Evolutionary conservation across 2,329 filamentous ascomycete species (phyloP), one percentile per base, ranked within the genome.

Genomic region (Magnaporthiopsis poae): DNA sequence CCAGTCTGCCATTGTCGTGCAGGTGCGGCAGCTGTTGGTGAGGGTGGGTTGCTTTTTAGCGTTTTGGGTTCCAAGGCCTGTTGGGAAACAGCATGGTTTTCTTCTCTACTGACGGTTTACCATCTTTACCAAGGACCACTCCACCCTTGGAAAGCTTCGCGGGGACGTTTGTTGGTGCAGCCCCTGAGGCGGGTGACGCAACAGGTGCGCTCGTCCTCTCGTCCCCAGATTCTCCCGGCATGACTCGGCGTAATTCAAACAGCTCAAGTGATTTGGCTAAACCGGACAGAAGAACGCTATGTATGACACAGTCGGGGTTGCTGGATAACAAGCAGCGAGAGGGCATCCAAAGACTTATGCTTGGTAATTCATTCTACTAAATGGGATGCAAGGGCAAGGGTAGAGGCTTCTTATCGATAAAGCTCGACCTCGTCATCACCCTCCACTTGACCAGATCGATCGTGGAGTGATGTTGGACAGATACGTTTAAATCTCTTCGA

Each of bases 61-160:
- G 4, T 36, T 13, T 36, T 4, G 60, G 8, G 60, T 2, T 27
- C 8, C 12, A 18, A 25, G 13, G 60, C 13, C 7, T 33, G 12
- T 62, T 25, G 21, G 36, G 11, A 27, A 25, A 46, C 21, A 35
- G 1, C 11, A 7, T n/a, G 21, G n/a, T n/a, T 21, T 52, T 52
- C 12, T 7, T 31, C 18, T 63, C 66, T 74, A 75, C 89, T 81
- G 78, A 94, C 91, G 91, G 91, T 78, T 95, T 95, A 66, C 91
- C 91, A 79, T 95, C 90, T 69, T 89, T 89, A 62, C 88, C 91
- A 52, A 94, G 78, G 56, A 94, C 84, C 2, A 94, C 46, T 3
- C 62, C 82, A 69, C 90, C 90, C 73, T 89, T 90, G 21, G 89
- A 85, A 36, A 90, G 77, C 72, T 82, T 85, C 73, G 84, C 84